Conservation (phyloP, 805 yeast species). For the Kazachstania kunashirensis region DNA sequence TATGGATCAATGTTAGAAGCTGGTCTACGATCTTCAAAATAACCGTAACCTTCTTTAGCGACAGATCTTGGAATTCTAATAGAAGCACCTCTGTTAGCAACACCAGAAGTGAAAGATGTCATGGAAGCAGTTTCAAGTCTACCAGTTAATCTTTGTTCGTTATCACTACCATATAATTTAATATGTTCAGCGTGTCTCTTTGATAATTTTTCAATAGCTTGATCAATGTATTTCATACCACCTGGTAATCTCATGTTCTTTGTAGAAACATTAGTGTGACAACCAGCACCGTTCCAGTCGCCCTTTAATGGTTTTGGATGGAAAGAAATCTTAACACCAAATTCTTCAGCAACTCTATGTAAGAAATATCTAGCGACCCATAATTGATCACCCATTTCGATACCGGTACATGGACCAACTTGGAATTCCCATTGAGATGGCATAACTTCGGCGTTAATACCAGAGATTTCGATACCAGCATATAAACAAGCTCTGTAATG, state of each 20-base stretch:
- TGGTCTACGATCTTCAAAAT: conserved; percentile 99
- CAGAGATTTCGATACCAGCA: conserved; percentile 84
- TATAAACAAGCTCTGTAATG: conserved; percentile 97
- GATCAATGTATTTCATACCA: conserved; percentile 91
- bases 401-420: conserved; percentile 97
- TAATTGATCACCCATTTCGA: conserved; percentile 92
- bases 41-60: conserved; percentile 95
- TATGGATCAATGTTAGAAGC: conserved; percentile 99
- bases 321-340: conserved; percentile 95
- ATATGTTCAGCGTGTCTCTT: conserved; percentile 96
- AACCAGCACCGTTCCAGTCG: conserved; percentile 99
- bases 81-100: conserved; percentile 99
- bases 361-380: conserved; percentile 93
- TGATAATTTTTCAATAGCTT: conserved; percentile 84
- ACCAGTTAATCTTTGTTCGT: conserved; percentile 92
- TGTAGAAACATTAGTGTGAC: conserved; percentile 98
- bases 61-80: conserved; percentile 98
- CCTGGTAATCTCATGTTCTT: conserved; percentile 85
- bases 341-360: conserved; percentile 95
- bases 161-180: conserved; percentile 89
- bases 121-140: conserved; percentile 96
- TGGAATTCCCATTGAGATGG: conserved; percentile 99
- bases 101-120: conserved; percentile 88
- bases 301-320: conserved; percentile 99
- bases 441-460: conserved; percentile 99